phyloP scores from a whole-genome alignment of 1,284 basidiomycete genomes.

The Phellinidium pouzarii region DNA sequence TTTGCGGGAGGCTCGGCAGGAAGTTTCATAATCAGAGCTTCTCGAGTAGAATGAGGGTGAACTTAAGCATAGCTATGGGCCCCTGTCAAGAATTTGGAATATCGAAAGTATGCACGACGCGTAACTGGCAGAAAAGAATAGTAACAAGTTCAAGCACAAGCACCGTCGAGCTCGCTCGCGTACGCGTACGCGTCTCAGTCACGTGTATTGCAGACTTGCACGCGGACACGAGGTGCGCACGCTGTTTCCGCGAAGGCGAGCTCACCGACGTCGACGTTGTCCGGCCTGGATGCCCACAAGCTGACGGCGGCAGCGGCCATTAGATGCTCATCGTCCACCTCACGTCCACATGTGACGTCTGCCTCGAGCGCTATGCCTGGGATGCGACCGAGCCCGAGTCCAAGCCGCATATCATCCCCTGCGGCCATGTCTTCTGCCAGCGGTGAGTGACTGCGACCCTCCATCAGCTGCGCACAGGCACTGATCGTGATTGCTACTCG shows the following conservation, averaged over 20 bases:
- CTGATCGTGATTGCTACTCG: background rate
- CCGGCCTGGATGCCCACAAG: background rate
- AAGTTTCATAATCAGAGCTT: too few species aligned
- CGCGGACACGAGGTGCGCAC: background rate
- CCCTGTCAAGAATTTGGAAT: too few species aligned
- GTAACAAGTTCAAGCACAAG: too few species aligned
- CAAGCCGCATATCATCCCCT: conserved; percentile 36
- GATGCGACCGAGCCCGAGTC: conserved; percentile 25
- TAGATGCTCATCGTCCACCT: conserved; percentile 39
- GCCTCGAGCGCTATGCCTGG: conserved; percentile 36
- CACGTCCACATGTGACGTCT: conserved; percentile 43
- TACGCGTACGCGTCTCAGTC: background rate
- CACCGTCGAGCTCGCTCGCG: too few species aligned
- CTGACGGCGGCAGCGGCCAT: background rate
- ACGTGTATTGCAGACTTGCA: background rate
- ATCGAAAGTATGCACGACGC: too few species aligned
- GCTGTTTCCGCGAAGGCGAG: background rate
- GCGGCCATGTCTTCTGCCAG: conserved; percentile 39
- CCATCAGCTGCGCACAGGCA: background rate
- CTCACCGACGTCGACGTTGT: background rate
- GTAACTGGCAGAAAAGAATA: too few species aligned
- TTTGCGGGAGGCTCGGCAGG: background rate
- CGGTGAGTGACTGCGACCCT: background rate
- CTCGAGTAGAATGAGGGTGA: too few species aligned
- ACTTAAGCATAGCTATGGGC: too few species aligned